A percentile compares a stretch with the other conserved stretches of the same genome.
These are phyloP conservation scores for Rhizomucor pusillus DNA, from an alignment of 371 early-diverging fungal genomes.

Conservation along the genomic window DNA sequence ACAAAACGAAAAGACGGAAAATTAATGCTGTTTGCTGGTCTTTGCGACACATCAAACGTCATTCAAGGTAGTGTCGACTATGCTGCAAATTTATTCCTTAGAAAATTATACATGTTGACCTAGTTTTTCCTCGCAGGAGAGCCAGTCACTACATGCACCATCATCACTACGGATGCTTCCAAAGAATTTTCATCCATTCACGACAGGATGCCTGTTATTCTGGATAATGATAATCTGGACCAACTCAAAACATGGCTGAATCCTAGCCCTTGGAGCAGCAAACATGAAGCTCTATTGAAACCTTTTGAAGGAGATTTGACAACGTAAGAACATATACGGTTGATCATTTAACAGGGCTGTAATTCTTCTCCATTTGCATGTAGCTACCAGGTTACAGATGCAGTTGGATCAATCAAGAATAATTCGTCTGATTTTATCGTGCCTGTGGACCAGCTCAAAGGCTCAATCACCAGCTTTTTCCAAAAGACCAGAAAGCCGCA, in stretches of 20 bases:
- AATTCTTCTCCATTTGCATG: conserved; percentile 7
- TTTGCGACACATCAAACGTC: conserved; percentile 48
- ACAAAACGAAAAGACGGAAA: conserved; percentile 55
- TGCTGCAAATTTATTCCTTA: neutral
- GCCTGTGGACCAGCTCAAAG: conserved; percentile 31
- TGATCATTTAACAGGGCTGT: neutral
- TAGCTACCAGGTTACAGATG: conserved; percentile 44
- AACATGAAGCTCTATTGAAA: conserved; percentile 42
- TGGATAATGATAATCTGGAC: conserved; percentile 44
- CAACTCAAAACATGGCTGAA: conserved; percentile 58
- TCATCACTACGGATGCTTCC: conserved; percentile 59
- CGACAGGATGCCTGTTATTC: conserved; percentile 75
- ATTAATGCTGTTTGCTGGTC: conserved; percentile 63
- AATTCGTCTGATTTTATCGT: conserved; percentile 45
- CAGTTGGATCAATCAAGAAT: conserved; percentile 34
- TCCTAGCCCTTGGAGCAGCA: conserved; percentile 33
- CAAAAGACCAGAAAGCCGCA: conserved; percentile 7
- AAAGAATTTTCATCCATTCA: conserved; percentile 56
- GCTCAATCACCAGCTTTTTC: conserved; percentile 33
- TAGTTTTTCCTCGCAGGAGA: conserved; percentile 2
- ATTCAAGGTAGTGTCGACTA: conserved; percentile 12
- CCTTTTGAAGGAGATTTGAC: conserved; percentile 54
- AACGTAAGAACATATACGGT: conserved; percentile 18
- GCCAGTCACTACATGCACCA: conserved; percentile 43
- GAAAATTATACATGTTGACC: neutral